A percentile compares a stretch with the other conserved stretches of the same genome.
Evolutionary conservation across 306 rosid species (phyloP).

Genomic region (Cicer cuneatum): DNA sequence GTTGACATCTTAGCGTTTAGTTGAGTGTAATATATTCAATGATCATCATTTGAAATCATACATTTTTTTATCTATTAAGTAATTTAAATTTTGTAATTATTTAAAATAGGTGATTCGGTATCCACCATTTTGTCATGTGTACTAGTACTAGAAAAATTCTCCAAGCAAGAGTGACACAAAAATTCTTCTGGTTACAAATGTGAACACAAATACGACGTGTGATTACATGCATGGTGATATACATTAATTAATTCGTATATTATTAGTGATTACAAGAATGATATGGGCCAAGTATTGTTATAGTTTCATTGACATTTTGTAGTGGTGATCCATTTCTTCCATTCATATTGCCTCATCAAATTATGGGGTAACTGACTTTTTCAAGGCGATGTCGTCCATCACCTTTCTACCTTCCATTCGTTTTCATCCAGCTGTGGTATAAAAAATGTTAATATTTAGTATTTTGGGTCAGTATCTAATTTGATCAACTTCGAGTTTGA

Average conservation of each 20-base stretch:
- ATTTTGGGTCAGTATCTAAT: conserved; percentile 9
- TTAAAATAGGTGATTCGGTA: too few species aligned
- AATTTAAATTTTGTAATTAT: too few species aligned
- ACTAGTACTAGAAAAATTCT: too few species aligned
- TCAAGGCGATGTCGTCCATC: conserved; percentile 25
- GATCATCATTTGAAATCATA: too few species aligned
- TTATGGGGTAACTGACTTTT: conserved; percentile 40
- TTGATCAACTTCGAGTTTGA: not conserved
- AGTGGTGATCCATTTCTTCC: conserved; percentile 27
- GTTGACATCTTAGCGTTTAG: too few species aligned
- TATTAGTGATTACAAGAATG: not conserved
- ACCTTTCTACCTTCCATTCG: conserved; percentile 33
- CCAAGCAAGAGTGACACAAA: too few species aligned
- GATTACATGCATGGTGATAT: not conserved
- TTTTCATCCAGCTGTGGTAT: not conserved
- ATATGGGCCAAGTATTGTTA: not conserved
- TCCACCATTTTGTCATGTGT: too few species aligned
- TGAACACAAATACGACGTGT: not conserved
- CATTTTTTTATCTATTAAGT: too few species aligned
- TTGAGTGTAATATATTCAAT: too few species aligned
- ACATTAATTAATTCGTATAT: not conserved
- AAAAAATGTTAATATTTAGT: not conserved
- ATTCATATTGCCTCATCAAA: conserved; percentile 41
- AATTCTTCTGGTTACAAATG: too few species aligned
- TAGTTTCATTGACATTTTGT: conserved; percentile 39